A percentile compares a stretch with the other conserved stretches of the same genome.
phyloP scores from a whole-genome alignment of 257 asterid species.

The Buddleja alternifolia region DNA sequence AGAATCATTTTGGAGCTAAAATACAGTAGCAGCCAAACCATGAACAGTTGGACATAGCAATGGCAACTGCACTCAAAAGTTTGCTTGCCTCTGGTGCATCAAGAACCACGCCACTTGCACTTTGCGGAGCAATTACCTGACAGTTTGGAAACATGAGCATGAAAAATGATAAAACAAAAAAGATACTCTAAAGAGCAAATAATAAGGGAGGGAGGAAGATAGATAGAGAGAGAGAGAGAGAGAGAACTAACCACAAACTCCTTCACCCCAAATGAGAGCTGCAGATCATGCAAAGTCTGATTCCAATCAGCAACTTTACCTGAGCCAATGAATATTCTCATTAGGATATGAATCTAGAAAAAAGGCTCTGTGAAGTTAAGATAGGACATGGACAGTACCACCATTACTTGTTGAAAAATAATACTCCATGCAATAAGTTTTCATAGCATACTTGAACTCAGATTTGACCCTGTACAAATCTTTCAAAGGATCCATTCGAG shows the following conservation, averaged over 20 bases:
- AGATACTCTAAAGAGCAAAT: neutral
- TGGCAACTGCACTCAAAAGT: slow-evolving; percentile 94
- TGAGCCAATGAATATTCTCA: slow-evolving; percentile 34
- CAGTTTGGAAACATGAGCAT: slow-evolving; percentile 28
- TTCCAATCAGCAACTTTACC: slow-evolving; percentile 75
- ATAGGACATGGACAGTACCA: slow-evolving; percentile 45
- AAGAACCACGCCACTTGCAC: slow-evolving; percentile 91
- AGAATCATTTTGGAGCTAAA: slow-evolving; percentile 24
- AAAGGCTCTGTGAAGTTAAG: slow-evolving; percentile 20
- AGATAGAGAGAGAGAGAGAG: slow-evolving; percentile 21
- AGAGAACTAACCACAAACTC: slow-evolving; percentile 74
- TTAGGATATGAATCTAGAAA: slow-evolving; percentile 30
- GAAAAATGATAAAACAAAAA: slow-evolving; percentile 2
- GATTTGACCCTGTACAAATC: slow-evolving; percentile 75
- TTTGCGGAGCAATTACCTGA: slow-evolving; percentile 93
- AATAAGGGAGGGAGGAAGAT: neutral
- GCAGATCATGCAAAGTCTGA: slow-evolving; percentile 73
- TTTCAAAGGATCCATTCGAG: slow-evolving; percentile 49
- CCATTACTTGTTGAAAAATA: slow-evolving; percentile 53
- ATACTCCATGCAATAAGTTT: slow-evolving; percentile 85
- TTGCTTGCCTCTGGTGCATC: slow-evolving; percentile 96
- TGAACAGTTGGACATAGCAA: slow-evolving; percentile 87
- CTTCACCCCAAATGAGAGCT: slow-evolving; percentile 86
- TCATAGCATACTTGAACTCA: slow-evolving; percentile 73
- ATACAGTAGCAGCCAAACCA: slow-evolving; percentile 56